phyloP scores from a whole-genome alignment of 306 rosid species.

The Carpinus fangiana region DNA sequence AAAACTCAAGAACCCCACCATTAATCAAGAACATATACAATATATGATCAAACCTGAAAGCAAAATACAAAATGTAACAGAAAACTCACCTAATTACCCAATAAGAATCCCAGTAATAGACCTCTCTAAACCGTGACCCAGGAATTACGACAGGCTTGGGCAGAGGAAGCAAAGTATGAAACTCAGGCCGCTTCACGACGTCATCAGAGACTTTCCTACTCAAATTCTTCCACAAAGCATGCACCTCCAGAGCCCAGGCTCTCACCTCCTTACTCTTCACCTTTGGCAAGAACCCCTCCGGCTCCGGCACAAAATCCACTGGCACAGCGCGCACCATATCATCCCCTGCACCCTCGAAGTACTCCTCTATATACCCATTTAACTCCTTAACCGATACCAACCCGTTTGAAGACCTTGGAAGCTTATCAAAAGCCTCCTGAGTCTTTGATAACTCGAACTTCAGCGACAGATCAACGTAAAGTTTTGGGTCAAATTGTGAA shows the following conservation, averaged over 20 bases:
- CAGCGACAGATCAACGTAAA: slow-evolving; percentile 74
- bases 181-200: slow-evolving; percentile 46
- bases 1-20: neutral
- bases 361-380: slow-evolving; percentile 28
- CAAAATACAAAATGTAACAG: neutral
- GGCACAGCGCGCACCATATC: slow-evolving; percentile 62
- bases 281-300: slow-evolving; percentile 60
- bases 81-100: slow-evolving; percentile 74
- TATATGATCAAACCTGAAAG: neutral
- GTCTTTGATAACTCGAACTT: slow-evolving; percentile 45
- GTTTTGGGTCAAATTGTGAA: slow-evolving; percentile 60
- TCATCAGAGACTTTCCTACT: slow-evolving; percentile 46
- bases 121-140: slow-evolving; percentile 82
- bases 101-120: slow-evolving; percentile 95
- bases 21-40: neutral
- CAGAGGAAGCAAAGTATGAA: slow-evolving; percentile 76
- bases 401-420: slow-evolving; percentile 35
- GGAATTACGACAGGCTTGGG: slow-evolving; percentile 52
- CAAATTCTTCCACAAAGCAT: slow-evolving; percentile 75
- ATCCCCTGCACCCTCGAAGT: slow-evolving; percentile 61
- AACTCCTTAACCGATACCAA: slow-evolving; percentile 38
- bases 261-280: slow-evolving; percentile 62
- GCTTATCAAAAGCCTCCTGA: slow-evolving; percentile 46
- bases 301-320: slow-evolving; percentile 59
- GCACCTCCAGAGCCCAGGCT: slow-evolving; percentile 76